Base-by-base conservation (phyloP, 495 filamentous ascomycete genomes). In the Podospora pseudopauciseta region DNA sequence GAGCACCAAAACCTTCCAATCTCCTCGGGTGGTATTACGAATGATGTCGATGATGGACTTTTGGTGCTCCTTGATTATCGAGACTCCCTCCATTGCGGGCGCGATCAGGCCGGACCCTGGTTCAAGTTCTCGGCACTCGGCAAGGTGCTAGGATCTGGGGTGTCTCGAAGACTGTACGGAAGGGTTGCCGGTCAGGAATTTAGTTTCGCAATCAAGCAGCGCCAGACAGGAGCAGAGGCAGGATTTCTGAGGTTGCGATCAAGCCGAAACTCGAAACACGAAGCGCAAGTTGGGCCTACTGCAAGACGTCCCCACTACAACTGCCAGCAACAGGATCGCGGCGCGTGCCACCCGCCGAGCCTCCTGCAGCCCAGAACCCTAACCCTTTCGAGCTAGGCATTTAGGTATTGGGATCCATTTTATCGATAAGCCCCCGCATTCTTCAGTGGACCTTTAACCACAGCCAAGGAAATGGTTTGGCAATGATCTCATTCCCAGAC, bases 1-100 rank as follows among this genome's bases (percentile, higher is more conserved):
- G 71, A 96, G 79, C 34, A 99, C 90, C 73, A 98, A 80, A 71
- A 97, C 90, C 85, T 97, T 97, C 95, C 95, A 98, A 61, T 87
- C 84, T 70, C 83, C 83, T 71, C 73, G 78, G 68, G 84, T 85
- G 53, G 86, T 87, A 61, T 75, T 76, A 70, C 81, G 85, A 58
- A 89, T 83, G 16, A 81, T 83, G 30, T 84, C 78, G 70, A 88
- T 78, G 64, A 88, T 77, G 28, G 65, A 67, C 59, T 76, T 74
- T 58, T 70, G 73, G 57, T 79, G 78, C 66, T 80, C 77, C 63
- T 75, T 72, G 66, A 80, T 73, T 65, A 76, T 73, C 59, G 78
- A 80, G 63, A 72, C 64, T 39, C 74, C 75, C 55, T 77, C 74
- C 75, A 77, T 77, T 65, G 66, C 65, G 66, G 66, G 64, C 65